phyloP scores from a whole-genome alignment of 2,329 filamentous ascomycete genomes.

The Leptographium procerum region DNA sequence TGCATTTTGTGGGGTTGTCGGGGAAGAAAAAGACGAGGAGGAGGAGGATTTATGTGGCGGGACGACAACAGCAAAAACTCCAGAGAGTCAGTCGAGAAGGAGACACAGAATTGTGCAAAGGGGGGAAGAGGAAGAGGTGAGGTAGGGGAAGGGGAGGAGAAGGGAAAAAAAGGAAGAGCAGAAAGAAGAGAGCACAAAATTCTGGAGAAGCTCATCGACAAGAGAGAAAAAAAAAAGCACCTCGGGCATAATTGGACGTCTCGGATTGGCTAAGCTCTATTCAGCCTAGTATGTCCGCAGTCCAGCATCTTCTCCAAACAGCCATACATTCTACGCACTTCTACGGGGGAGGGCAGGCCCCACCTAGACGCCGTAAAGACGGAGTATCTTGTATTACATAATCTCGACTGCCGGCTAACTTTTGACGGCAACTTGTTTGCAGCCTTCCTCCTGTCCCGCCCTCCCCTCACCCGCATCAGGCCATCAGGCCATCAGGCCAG shows the following conservation, averaged over 20 bases:
- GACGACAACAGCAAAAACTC: neutral
- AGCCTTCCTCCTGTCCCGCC: no score
- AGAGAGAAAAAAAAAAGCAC: slow-evolving; percentile 12
- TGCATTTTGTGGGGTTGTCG: slow-evolving; percentile 61
- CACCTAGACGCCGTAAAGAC: no score
- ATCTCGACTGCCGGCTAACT: neutral
- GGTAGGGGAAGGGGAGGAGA: neutral
- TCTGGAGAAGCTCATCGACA: slow-evolving; percentile 7
- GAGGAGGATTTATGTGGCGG: neutral
- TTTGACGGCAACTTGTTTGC: no score
- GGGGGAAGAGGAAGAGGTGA: neutral
- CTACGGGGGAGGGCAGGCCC: slow-evolving; percentile 9
- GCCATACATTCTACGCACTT: slow-evolving; percentile 10
- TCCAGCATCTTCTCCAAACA: neutral
- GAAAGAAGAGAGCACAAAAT: slow-evolving; percentile 1
- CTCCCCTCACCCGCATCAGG: no score
- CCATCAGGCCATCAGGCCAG: no score
- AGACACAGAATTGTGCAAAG: neutral
- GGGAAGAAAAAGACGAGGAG: neutral
- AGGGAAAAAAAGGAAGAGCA: neutral
- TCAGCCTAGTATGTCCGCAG: slow-evolving; percentile 1
- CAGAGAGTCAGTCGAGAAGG: neutral
- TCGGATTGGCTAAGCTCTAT: neutral
- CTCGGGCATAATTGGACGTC: slow-evolving; percentile 5
- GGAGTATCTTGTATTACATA: neutral